phyloP scores from a whole-genome alignment of 1,284 basidiomycete genomes.

The Leccinum insigne region DNA sequence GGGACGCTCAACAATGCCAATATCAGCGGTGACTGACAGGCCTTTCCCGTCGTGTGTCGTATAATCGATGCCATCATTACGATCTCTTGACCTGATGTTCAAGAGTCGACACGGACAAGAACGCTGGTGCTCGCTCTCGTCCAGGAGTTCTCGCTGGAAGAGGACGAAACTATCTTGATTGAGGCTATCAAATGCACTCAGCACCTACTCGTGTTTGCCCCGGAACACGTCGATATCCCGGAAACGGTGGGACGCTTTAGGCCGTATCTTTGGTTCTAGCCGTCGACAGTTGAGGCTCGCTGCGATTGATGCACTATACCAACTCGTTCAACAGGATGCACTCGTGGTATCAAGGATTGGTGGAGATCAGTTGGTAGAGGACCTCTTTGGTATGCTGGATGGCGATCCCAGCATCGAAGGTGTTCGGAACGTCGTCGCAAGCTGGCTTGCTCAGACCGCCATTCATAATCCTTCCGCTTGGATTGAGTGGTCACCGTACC shows the following conservation, averaged over 20 bases:
- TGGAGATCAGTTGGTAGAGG: slow-evolving; percentile 92
- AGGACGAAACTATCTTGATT: slow-evolving; percentile 86
- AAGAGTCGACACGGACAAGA: slow-evolving; percentile 83
- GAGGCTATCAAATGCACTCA: slow-evolving; percentile 97
- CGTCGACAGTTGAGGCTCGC: slow-evolving; percentile 88
- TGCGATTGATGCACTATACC: slow-evolving; percentile 94
- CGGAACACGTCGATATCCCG: slow-evolving; percentile 79
- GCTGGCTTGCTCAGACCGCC: slow-evolving; percentile 96
- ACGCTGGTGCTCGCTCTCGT: slow-evolving; percentile 85
- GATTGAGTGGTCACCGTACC: slow-evolving; percentile 64
- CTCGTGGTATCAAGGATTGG: slow-evolving; percentile 91
- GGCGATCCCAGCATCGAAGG: slow-evolving; percentile 95
- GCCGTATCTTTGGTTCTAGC: slow-evolving; percentile 71
- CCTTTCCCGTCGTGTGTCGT: slow-evolving; percentile 90
- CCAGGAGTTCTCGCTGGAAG: slow-evolving; percentile 82
- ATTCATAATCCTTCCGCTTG: slow-evolving; percentile 93
- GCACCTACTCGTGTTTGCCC: slow-evolving; percentile 95
- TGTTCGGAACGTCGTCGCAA: slow-evolving; percentile 90
- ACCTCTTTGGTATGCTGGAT: slow-evolving; percentile 94
- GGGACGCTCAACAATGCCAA: slow-evolving; percentile 81
- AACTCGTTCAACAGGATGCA: slow-evolving; percentile 96
- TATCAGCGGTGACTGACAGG: slow-evolving; percentile 80
- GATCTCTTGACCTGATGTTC: slow-evolving; percentile 83
- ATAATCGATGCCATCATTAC: slow-evolving; percentile 94
- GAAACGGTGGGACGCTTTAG: slow-evolving; percentile 78